Evolutionary conservation across 1,284 basidiomycete species (phyloP), one percentile per base, ranked within the genome.

Genomic region (Malassezia japonica): DNA sequence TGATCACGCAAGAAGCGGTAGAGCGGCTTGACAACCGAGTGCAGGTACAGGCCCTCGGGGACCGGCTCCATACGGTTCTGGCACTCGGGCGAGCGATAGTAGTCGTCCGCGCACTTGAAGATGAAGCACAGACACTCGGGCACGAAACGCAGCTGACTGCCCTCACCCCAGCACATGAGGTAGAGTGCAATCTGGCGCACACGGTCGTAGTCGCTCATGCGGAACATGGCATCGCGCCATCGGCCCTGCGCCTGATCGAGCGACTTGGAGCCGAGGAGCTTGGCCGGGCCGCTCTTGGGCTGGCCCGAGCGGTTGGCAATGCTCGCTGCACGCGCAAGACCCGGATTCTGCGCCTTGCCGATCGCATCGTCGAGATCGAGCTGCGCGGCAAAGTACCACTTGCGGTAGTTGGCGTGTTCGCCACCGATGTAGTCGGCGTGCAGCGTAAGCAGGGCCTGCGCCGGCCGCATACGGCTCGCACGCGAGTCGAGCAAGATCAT

Each of bases 101-200:
- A 98, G 76, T 99, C 92, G 74, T 98, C 92, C 21, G 92, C 94
- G 71, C 94, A 98, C 78, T 99, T 96, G 85, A 98, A 98, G 76
- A 98, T 94, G 80, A 95, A 98, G 76, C 90, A 95, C 48, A 96
- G 76, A 69, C 88, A 92, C 75, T 99, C 92, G 21, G 94, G 92
- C 35, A 89, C 82, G 75, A 96, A 99, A n/a, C 94, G 85, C 43
- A 98, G 88, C 72, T 96, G 90, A 9, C 92, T 94, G 0, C 88
- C 92, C 75, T 99, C 94, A 59, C 94, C 92, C 92, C 94, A 99
- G 64, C 88, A 88, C 33, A 99, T 81, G 29, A 98, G 80, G 75
- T 86, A 98, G 3, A 99, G 81, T 1, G 94, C 94, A 60, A 99
- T 84, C 76, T 99, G 94, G 32, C 92, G 83, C 46, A 96, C 81